Evolutionary conservation across 192 early-diverging fungal genomes (phyloP).

Genomic region (Spizellomyces sp.): DNA sequence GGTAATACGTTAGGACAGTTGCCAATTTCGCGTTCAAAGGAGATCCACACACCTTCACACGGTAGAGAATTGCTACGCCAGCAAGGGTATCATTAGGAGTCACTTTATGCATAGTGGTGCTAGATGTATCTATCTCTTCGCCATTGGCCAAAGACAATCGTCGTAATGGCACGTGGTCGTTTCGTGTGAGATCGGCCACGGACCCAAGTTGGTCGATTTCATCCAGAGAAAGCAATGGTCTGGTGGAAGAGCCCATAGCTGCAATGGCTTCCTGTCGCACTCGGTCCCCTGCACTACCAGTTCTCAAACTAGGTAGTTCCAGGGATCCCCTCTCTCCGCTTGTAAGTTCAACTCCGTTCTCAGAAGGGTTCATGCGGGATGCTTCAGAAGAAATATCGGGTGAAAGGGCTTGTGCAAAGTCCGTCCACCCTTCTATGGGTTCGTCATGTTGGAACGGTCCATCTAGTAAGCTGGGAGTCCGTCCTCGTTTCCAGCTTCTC

Average conservation of each 20-base stretch:
- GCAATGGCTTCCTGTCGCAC: neutral
- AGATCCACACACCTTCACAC: neutral
- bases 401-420: no score
- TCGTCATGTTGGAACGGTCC: no score
- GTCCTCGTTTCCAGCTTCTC: no score
- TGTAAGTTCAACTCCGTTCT: no score
- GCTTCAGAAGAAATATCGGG: no score
- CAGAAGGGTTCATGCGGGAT: no score
- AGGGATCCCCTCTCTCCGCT: no score
- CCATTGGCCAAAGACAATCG: slow-evolving; percentile 1
- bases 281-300: neutral
- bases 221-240: neutral
- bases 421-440: no score
- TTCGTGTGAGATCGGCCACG: neutral
- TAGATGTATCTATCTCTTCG: neutral
- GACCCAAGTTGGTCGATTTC: neutral
- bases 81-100: slow-evolving; percentile 2
- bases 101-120: neutral
- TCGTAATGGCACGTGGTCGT: slow-evolving; percentile 2
- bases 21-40: no score
- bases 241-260: neutral
- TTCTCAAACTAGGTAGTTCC: neutral
- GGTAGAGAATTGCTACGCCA: neutral
- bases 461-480: no score
- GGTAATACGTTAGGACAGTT: no score